Evolutionary conservation across 495 filamentous ascomycete genomes (phyloP).

Genomic region (Lasiosphaeris hirsuta): DNA sequence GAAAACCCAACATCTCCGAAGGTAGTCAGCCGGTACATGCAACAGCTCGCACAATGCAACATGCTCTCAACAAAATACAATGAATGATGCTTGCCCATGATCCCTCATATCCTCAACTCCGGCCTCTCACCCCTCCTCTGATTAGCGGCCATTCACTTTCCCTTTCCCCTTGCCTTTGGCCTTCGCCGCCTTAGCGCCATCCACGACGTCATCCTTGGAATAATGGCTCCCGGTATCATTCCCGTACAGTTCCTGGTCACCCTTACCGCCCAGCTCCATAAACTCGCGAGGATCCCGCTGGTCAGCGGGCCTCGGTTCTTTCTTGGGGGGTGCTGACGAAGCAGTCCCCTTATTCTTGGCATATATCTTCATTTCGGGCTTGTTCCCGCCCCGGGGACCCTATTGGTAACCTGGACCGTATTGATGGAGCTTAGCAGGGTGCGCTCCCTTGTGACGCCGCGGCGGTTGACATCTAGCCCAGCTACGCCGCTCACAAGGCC

Average conservation of each 20-base stretch:
- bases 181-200: constrained; percentile 26
- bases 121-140: neutral
- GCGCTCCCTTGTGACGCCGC: constrained; percentile 74
- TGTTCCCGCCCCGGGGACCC: constrained; percentile 52
- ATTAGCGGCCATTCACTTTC: constrained; percentile 12
- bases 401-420: constrained; percentile 64
- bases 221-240: constrained; percentile 55
- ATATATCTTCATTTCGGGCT: constrained; percentile 68
- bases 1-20: neutral
- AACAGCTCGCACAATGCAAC: constrained; percentile 1
- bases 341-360: constrained; percentile 58
- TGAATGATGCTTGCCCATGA: neutral
- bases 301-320: constrained; percentile 61
- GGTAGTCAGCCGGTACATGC: neutral
- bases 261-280: constrained; percentile 74
- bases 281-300: constrained; percentile 70
- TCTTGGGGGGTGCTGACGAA: constrained; percentile 21
- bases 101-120: neutral
- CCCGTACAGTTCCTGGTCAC: constrained; percentile 72
- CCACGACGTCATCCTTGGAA: constrained; percentile 33
- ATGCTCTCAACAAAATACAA: neutral
- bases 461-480: constrained; percentile 77
- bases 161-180: constrained; percentile 29
- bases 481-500: constrained; percentile 80
- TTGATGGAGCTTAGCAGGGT: constrained; percentile 83